Percentiles rank a stretch among this genome's conserved stretches.
Conservation (phyloP, 805 yeast species). For the Lachancea meyersii region DNA sequence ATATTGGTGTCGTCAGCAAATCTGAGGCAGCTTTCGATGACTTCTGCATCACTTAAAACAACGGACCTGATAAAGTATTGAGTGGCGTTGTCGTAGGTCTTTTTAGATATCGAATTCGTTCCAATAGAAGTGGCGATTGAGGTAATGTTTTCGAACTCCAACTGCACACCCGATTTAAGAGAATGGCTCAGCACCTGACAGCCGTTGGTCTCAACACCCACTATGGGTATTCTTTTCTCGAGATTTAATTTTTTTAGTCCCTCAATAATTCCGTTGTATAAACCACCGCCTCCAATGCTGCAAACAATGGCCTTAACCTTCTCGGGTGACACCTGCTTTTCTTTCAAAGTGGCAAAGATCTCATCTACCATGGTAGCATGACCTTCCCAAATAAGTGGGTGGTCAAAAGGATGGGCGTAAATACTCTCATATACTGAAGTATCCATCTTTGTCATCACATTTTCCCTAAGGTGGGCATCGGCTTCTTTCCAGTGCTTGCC, state of each 20-base stretch:
- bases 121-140: neutral
- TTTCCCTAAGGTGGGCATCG: neutral
- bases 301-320: neutral
- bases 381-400: constrained; percentile 49
- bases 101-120: neutral
- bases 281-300: neutral
- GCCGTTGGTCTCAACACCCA: neutral
- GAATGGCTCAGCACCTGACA: neutral
- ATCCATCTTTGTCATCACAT: neutral
- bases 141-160: neutral
- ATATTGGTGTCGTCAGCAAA: neutral
- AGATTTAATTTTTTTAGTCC: neutral
- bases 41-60: neutral
- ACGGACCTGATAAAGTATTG: neutral
- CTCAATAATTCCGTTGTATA: neutral
- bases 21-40: neutral
- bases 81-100: neutral
- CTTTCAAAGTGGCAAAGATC: constrained; percentile 27
- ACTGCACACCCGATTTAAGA: neutral
- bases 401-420: constrained; percentile 51
- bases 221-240: neutral
- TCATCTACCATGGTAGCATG: constrained; percentile 45
- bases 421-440: constrained; percentile 29
- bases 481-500: constrained; percentile 33
- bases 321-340: constrained; percentile 12